These are phyloP conservation scores for Bryopsis sp. DNA, from an alignment of 139 green algal species.

Conservation along the genomic window DNA sequence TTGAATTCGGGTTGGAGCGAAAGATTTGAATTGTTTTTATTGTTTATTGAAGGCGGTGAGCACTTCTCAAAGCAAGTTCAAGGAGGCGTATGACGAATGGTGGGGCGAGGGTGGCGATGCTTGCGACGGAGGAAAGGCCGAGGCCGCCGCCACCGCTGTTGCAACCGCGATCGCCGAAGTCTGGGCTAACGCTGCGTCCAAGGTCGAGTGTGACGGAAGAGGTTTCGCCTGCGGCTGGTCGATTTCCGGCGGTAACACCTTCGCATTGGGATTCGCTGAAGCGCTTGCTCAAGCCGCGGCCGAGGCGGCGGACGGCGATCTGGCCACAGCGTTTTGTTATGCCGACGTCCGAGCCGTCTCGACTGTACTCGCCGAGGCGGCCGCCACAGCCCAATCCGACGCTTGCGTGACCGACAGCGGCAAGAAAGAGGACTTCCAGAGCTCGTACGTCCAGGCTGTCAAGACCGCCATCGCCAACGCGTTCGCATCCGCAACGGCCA, in stretches of 20 bases:
- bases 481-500: neutral
- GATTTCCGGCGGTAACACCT: neutral
- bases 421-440: conserved; percentile 8
- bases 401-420: conserved; percentile 7
- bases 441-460: neutral
- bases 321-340: neutral
- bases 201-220: neutral
- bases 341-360: neutral
- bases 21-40: no score
- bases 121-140: neutral
- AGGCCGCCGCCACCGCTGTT: neutral
- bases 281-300: conserved; percentile 3
- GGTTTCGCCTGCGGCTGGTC: conserved; percentile 7
- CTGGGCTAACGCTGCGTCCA: neutral
- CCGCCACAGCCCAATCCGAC: neutral
- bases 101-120: neutral
- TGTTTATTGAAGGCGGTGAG: neutral
- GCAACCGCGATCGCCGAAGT: neutral
- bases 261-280: neutral
- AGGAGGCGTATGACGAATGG: conserved; percentile 4
- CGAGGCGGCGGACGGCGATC: neutral
- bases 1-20: no score
- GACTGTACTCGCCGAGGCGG: neutral
- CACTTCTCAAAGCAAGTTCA: neutral
- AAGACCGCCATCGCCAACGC: neutral